Evolutionary conservation across 2,329 filamentous ascomycete genomes (phyloP).

Genomic region (Beauveria asiatica): DNA sequence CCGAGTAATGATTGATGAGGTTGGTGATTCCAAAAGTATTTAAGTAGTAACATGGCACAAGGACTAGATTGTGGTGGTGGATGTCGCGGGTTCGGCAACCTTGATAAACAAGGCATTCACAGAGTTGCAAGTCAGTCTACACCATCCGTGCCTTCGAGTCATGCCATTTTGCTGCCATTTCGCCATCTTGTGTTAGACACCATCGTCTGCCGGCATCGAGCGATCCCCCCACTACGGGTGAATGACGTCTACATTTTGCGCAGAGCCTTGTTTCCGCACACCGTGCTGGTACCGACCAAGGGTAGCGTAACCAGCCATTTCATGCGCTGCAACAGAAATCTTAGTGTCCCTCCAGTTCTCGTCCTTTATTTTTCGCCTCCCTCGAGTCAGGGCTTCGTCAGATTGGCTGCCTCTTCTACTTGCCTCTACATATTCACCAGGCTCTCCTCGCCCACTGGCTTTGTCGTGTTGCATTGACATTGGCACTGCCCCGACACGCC

Average conservation of each 20-base stretch:
- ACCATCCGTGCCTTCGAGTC: too few species aligned
- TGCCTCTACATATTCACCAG: background rate
- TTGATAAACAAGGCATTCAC: too few species aligned
- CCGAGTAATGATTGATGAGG: background rate
- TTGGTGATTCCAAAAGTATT: too few species aligned
- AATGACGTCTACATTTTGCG: slow-evolving; percentile 8
- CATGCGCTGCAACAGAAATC: background rate
- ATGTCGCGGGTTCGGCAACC: too few species aligned
- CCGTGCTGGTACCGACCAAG: background rate
- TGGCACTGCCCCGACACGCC: too few species aligned
- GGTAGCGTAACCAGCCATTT: background rate
- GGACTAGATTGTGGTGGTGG: too few species aligned
- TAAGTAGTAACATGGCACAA: too few species aligned
- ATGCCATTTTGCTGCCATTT: background rate
- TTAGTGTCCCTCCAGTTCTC: background rate
- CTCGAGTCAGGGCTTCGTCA: background rate
- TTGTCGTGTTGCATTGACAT: too few species aligned
- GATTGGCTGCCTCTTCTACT: background rate
- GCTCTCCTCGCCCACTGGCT: too few species aligned
- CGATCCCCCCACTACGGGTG: background rate
- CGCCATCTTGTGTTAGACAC: background rate
- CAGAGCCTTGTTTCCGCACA: background rate
- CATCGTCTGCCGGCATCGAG: background rate
- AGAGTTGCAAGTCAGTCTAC: too few species aligned
- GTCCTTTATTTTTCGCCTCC: background rate